These are phyloP conservation scores for Cymbopogon citratus DNA, from an alignment of 176 grass and related monocot species.

Conservation along the genomic window DNA sequence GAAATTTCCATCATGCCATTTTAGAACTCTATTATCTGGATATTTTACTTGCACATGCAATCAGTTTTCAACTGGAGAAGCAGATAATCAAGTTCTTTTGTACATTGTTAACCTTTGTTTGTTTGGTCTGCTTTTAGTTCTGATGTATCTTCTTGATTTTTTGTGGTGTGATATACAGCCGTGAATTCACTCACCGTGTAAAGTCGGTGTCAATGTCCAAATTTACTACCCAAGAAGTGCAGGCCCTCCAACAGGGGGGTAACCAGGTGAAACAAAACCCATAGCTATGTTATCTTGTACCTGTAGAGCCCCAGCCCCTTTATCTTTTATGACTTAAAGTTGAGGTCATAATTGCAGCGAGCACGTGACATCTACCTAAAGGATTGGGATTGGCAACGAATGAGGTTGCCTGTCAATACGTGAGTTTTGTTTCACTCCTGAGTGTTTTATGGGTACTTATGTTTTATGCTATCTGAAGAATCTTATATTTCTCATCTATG, in stretches of 20 bases:
- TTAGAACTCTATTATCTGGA: not conserved
- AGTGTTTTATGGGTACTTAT: constrained; percentile 5
- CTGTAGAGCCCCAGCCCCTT: not conserved
- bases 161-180: constrained; percentile 37
- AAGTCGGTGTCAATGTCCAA: constrained; percentile 96
- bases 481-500: constrained; percentile 19
- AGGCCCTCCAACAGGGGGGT: constrained; percentile 74
- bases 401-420: constrained; percentile 90
- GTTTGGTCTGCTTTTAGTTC: not conserved
- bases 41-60: not conserved
- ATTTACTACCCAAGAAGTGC: constrained; percentile 90
- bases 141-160: not conserved
- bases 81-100: not conserved
- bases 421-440: constrained; percentile 27
- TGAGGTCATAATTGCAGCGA: constrained; percentile 47
- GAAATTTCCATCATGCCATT: constrained; percentile 4
- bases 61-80: not conserved
- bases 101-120: not conserved
- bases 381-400: constrained; percentile 91
- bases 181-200: constrained; percentile 94
- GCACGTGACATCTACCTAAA: constrained; percentile 84
- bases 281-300: not conserved
- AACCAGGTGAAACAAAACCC: constrained; percentile 74
- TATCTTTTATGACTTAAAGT: constrained; percentile 5
- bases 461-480: not conserved